These are phyloP conservation scores for Cymodocea nodosa DNA, from an alignment of 116 monocot genomes.

Conservation along the genomic window DNA sequence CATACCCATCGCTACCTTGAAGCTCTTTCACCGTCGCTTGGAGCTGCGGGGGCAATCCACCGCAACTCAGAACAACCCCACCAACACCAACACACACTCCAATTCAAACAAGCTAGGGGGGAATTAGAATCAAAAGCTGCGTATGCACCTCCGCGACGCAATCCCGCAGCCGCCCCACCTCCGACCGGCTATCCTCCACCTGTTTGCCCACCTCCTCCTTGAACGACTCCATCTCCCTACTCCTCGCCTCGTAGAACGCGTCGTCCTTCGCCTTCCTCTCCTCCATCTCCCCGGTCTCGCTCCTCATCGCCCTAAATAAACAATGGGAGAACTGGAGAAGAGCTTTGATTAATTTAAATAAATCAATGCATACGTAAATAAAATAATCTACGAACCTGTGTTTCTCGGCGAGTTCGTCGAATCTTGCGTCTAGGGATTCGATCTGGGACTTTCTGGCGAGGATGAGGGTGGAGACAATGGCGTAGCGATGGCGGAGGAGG, in stretches of 20 bases:
- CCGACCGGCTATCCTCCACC: slow-evolving; percentile 13
- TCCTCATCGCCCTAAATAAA: slow-evolving; percentile 19
- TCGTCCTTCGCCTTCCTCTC: slow-evolving; percentile 26
- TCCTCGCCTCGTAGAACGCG: slow-evolving; percentile 22
- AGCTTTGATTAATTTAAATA: too few relatives aligned
- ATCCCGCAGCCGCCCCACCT: slow-evolving; percentile 23
- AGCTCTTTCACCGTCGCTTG: slow-evolving; percentile 26
- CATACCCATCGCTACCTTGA: slow-evolving; percentile 22
- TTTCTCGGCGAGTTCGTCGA: slow-evolving; percentile 7
- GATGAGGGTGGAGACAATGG: slow-evolving; percentile 34
- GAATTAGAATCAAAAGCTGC: background rate
- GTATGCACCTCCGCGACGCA: slow-evolving; percentile 13
- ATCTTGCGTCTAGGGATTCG: slow-evolving; percentile 18
- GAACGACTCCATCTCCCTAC: slow-evolving; percentile 39
- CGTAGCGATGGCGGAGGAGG: slow-evolving; percentile 30
- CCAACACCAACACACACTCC: background rate
- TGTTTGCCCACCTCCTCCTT: slow-evolving; percentile 19
- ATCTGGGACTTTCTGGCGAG: slow-evolving; percentile 35
- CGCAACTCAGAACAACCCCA: background rate
- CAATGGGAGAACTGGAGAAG: slow-evolving; percentile 1
- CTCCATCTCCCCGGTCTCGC: slow-evolving; percentile 30
- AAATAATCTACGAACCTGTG: slow-evolving; percentile 16
- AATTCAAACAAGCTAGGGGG: background rate
- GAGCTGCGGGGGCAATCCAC: slow-evolving; percentile 39
- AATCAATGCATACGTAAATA: background rate